Conservation (phyloP, 148 eudicot species). For the Limonium bicolor region DNA sequence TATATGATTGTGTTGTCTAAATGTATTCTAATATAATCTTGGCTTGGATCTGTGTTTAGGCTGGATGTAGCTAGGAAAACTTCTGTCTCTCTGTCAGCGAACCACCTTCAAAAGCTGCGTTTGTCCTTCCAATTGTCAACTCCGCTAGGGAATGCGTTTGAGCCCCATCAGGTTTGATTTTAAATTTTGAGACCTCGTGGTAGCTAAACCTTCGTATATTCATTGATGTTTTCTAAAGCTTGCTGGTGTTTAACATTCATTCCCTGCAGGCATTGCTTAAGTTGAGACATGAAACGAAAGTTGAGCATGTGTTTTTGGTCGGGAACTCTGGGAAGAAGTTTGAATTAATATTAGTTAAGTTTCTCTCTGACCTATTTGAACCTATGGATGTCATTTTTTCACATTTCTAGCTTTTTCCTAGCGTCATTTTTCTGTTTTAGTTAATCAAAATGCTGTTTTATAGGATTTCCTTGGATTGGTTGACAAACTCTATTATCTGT, state of each 20-base stretch:
- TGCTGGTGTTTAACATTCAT: too few species aligned
- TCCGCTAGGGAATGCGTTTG: conserved; percentile 54
- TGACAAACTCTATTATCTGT: conserved; percentile 72
- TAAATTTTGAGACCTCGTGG: conserved; percentile 3
- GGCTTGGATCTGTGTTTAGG: too few species aligned
- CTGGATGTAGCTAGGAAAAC: conserved; percentile 46
- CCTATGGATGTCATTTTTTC: too few species aligned
- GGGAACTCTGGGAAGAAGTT: conserved; percentile 49
- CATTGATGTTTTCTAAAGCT: too few species aligned
- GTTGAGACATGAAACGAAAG: conserved; percentile 68
- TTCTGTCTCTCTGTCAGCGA: conserved; percentile 62
- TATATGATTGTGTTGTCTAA: too few species aligned
- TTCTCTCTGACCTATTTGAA: conserved; percentile 3
- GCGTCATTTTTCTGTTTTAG: too few species aligned
- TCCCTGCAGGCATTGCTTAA: conserved; percentile 60
- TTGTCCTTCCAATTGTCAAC: conserved; percentile 56
- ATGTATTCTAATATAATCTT: too few species aligned
- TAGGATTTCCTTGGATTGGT: conserved; percentile 95
- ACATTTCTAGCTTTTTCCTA: too few species aligned
- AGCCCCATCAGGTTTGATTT: conserved; percentile 76
- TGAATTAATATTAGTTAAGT: conserved; percentile 52
- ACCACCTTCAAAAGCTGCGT: conserved; percentile 83
- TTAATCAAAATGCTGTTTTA: conserved; percentile 6
- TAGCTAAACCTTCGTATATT: too few species aligned
- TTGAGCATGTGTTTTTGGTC: conserved; percentile 74